Conservation (phyloP, 768 basidiomycete genomes). For the Hygrophorus russula region DNA sequence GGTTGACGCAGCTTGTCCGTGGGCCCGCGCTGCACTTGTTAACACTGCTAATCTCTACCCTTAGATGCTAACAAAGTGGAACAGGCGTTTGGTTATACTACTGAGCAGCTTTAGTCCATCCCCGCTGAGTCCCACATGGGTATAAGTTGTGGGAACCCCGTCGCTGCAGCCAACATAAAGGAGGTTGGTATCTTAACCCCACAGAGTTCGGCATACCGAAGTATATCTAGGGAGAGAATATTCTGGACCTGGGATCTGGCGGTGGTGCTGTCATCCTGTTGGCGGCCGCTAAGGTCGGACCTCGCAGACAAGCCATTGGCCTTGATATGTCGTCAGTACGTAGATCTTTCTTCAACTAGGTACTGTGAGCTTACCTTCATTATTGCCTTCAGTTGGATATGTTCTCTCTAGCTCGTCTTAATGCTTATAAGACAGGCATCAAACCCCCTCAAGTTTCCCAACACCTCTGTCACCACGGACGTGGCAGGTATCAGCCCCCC, state of each 20-base stretch:
- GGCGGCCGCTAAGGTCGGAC: conserved; percentile 38
- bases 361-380: background rate
- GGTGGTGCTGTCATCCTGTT: conserved; percentile 47
- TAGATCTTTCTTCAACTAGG: background rate
- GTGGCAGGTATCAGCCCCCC: conserved; percentile 5
- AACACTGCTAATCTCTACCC: background rate
- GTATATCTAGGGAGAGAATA: conserved; percentile 37
- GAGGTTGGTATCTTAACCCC: conserved; percentile 20
- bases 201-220: background rate
- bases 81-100: conserved; percentile 35
- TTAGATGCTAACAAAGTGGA: conserved; percentile 25
- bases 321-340: conserved; percentile 39
- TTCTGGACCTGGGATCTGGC: conserved; percentile 48
- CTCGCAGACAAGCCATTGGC: conserved; percentile 39
- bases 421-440: conserved; percentile 28
- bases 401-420: conserved; percentile 34
- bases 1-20: conserved; percentile 13
- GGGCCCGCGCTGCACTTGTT: background rate
- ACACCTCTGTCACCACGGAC: background rate
- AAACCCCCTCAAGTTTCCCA: conserved; percentile 32
- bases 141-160: conserved; percentile 44
- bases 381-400: conserved; percentile 29
- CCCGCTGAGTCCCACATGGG: conserved; percentile 37
- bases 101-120: conserved; percentile 28
- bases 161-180: conserved; percentile 32